A percentile compares a stretch with the other conserved stretches of the same genome.
Evolutionary conservation across 257 asterid species (phyloP).

Genomic region (Nicotiana tabacum): DNA sequence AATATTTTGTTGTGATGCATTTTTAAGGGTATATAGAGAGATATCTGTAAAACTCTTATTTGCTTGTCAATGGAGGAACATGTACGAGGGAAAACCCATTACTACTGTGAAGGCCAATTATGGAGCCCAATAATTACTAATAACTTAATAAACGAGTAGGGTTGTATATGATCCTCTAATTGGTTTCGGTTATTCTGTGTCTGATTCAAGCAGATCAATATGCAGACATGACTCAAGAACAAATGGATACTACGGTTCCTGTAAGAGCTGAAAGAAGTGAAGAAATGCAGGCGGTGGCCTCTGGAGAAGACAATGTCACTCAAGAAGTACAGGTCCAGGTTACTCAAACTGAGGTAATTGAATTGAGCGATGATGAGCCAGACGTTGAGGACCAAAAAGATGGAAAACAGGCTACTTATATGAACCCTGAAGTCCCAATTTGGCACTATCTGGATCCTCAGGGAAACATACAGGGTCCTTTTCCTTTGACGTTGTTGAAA

Average conservation of each 20-base stretch:
- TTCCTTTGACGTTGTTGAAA: slow-evolving; percentile 34
- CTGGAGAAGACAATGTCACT: background rate
- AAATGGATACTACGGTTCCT: background rate
- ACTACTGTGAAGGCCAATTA: background rate
- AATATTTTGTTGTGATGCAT: background rate
- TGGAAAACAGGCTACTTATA: slow-evolving; percentile 1
- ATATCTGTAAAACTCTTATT: background rate
- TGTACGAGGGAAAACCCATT: background rate
- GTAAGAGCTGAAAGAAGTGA: slow-evolving; percentile 2
- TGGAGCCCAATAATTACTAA: background rate
- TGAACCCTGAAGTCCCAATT: slow-evolving; percentile 2
- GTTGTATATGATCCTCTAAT: background rate
- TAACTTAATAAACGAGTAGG: background rate
- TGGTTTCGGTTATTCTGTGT: slow-evolving; percentile 1
- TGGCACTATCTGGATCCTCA: slow-evolving; percentile 75
- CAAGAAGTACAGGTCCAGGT: background rate
- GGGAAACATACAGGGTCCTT: slow-evolving; percentile 67
- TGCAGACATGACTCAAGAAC: background rate
- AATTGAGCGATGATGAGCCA: slow-evolving; percentile 50
- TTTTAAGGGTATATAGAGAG: background rate
- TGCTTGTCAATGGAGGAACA: background rate
- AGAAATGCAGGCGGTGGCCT: background rate
- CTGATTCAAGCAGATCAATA: background rate
- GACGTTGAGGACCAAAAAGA: slow-evolving; percentile 19
- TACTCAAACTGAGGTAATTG: slow-evolving; percentile 33